phyloP scores from a whole-genome alignment of 2,329 filamentous ascomycete species.

The Phaeophleospora eucalypticola region DNA sequence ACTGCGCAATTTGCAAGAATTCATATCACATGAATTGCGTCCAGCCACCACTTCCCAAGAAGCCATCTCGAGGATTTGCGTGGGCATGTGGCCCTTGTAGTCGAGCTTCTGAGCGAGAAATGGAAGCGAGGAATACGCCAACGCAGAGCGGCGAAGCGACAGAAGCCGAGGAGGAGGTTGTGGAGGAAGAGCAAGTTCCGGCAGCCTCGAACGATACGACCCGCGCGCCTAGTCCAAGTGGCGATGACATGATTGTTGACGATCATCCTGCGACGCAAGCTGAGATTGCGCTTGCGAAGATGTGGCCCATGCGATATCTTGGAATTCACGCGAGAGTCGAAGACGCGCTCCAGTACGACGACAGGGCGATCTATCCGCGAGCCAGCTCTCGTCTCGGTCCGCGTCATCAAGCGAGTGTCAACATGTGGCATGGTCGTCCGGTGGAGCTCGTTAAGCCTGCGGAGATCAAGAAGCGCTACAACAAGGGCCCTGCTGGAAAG shows the following conservation, averaged over 20 bases:
- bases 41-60: constrained; percentile 84
- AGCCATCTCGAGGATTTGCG: constrained; percentile 93
- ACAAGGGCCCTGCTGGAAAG: constrained; percentile 59
- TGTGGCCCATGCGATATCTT: constrained; percentile 95
- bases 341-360: constrained; percentile 93
- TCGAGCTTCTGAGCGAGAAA: constrained; percentile 86
- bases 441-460: constrained; percentile 86
- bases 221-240: constrained; percentile 49
- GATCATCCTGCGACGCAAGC: constrained; percentile 68
- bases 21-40: constrained; percentile 99
- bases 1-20: constrained; percentile 89
- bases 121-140: constrained; percentile 85
- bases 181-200: constrained; percentile 64
- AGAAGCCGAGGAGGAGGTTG: constrained; percentile 60
- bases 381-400: constrained; percentile 89
- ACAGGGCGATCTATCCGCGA: constrained; percentile 86
- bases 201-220: constrained; percentile 57
- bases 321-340: constrained; percentile 94
- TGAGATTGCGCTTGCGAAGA: constrained; percentile 84
- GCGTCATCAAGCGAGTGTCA: constrained; percentile 82
- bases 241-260: constrained; percentile 51
- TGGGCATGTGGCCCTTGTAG: constrained; percentile 98
- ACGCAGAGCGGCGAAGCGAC: constrained; percentile 54
- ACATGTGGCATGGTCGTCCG: constrained; percentile 78
- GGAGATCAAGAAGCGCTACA: constrained; percentile 75